Evolutionary conservation across 192 early-diverging fungal genomes (phyloP), one percentile per base, ranked within the genome.

Genomic region (Coemansia reversa): DNA sequence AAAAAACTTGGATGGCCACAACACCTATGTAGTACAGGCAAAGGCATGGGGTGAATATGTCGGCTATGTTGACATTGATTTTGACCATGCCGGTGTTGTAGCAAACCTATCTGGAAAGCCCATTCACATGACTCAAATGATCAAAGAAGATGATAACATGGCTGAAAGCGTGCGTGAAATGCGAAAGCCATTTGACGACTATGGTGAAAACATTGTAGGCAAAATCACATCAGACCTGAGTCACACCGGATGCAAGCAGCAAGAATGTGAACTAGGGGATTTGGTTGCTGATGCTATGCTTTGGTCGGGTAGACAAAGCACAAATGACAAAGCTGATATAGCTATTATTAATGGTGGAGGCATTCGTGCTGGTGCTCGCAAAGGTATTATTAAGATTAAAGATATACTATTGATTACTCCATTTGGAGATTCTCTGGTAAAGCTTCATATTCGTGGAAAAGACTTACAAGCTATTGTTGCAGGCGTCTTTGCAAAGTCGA

Each of bases 11-110:
- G 86, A 86, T 56, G 84, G 84, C 27, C 75, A 87, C 25, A 62
- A 66, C 48, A 86, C 88, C 4, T 87, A 82, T 58, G 83, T 90
- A 39, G 86, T 92, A 23, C 90, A 92, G 71, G 87, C 87, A 45
- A 74, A 85, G 62, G 63, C 86, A 48, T 87, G 80, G 66, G 88
- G 85, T 22, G 81, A 87, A 60, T 88, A 87, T 45, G 79, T 88
- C 22, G 88, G 85, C 23, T 82, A 84, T 42, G 55, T 89, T 39
- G 86, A 90, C 28, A 32, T 90, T 1, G 79, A 68, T 7, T 85
- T 88, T 70, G 74, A 86, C 60, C 39, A 65, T 0, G 66, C 84
- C 22, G 83, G 84, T 45, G 75, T 83, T 27, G 66, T 87, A 29
- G 66, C 83, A 12, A 51, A 50, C 22, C 66, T 87, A 51, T 63